Conservation (phyloP, 345 rosid species). For the Citrus unshiu region DNA sequence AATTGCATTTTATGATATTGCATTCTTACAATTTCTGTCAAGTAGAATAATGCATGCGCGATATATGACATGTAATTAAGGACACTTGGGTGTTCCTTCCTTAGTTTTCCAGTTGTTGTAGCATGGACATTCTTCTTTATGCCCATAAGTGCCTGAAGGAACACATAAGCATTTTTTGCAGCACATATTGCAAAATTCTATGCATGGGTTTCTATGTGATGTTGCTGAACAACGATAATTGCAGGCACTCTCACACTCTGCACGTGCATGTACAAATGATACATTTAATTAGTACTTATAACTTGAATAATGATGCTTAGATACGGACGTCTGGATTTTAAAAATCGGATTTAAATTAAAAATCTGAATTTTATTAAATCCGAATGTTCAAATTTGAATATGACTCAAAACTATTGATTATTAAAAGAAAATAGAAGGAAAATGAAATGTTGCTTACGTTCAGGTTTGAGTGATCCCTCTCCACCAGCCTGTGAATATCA, state of each 20-base stretch:
- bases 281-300: too few relatives aligned
- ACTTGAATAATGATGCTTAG: too few relatives aligned
- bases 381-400: too few relatives aligned
- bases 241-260: background rate
- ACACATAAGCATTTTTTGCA: constrained; percentile 76
- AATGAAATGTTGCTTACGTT: background rate
- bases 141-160: constrained; percentile 73
- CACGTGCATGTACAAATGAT: background rate
- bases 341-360: too few relatives aligned
- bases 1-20: too few relatives aligned
- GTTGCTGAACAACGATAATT: constrained; percentile 60
- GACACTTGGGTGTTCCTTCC: constrained; percentile 73
- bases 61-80: constrained; percentile 18
- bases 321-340: too few relatives aligned
- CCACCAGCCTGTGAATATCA: constrained; percentile 6
- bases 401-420: too few relatives aligned
- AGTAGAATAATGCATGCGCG: too few relatives aligned
- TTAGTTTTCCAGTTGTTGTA: constrained; percentile 70
- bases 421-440: background rate
- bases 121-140: constrained; percentile 72
- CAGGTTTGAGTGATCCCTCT: constrained; percentile 15
- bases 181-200: constrained; percentile 72
- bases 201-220: constrained; percentile 64
- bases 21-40: too few relatives aligned
- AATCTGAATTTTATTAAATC: too few relatives aligned